Base-by-base conservation (phyloP, 495 filamentous ascomycete genomes). In the Viridothelium virens region DNA sequence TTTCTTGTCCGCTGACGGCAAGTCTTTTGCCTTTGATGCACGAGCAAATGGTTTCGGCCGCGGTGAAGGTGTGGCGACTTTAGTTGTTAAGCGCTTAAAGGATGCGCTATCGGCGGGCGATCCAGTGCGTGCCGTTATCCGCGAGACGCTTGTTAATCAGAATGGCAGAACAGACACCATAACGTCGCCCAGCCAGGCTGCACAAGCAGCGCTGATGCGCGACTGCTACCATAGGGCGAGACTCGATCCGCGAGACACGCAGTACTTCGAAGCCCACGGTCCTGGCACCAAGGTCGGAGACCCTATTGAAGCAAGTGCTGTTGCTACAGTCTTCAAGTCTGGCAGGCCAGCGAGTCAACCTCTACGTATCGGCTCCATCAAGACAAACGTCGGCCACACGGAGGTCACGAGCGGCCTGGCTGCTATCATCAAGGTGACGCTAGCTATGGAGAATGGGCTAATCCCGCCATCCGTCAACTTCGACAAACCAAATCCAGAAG, bases 371-470 rank as follows among this genome's bases (percentile, higher is more conserved):
- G 64, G 64, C 25, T 38, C 34, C 36, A 37, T 66, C 10, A 66
- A 66, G 41, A 25, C 64, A 11, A 59, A 56, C 33, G 5, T 66
- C 18, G 64, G 64, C 10, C 86, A 88, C 70, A 67, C 81, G 2
- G 86, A 87, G 69, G 82, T 79, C 12, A 78, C 80, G 10, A 81
- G 79, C 63, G 85, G 86, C 31, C 76, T 88, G 36, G 77, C 83
- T 0, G 82, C 81, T 3, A 68, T 88, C 4, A 83, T 88, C 63
- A 88, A 88, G 67, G 79, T 80, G 0, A 74, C 78, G 16, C 66
- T 86, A 56, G 84, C 84, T 78, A 73, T 88, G 47, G 84, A 88
- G 64, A 80, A 81, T 68, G 81, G 80, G 25, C 63, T 75, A 38
- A 81, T 85, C 36, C 81, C 78, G 2, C 76, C 79, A 3, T 77